Percentiles rank a stretch among this genome's conserved stretches.
Evolutionary conservation across 1,284 basidiomycete species (phyloP).

Genomic region (Limonomyces culmigenus): DNA sequence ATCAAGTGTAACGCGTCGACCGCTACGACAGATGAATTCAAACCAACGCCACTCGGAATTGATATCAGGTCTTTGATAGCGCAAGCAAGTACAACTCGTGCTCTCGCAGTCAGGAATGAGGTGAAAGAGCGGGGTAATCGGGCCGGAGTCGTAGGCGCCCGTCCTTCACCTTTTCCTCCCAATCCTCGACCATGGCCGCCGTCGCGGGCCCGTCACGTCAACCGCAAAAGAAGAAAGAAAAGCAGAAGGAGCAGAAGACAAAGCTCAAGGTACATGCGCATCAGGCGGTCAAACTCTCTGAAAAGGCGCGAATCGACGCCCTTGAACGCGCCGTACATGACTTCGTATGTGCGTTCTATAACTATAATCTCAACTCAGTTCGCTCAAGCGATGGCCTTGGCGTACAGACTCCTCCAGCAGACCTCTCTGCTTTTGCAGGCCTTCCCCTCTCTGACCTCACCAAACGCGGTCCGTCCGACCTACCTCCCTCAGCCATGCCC

Average conservation of each 20-base stretch:
- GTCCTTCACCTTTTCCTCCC: too few species aligned
- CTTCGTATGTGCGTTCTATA: slow-evolving; percentile 41
- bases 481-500: neutral
- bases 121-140: too few species aligned
- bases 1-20: too few species aligned
- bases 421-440: slow-evolving; percentile 38
- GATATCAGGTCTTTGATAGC: too few species aligned
- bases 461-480: slow-evolving; percentile 36
- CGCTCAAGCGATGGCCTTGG: slow-evolving; percentile 6
- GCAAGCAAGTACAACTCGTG: too few species aligned
- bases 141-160: too few species aligned
- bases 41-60: too few species aligned
- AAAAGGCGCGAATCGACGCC: slow-evolving; percentile 34
- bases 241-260: neutral
- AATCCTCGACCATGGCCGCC: too few species aligned
- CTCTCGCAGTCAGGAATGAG: too few species aligned
- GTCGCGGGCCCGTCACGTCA: neutral
- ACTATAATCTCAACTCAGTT: slow-evolving; percentile 7
- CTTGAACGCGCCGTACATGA: slow-evolving; percentile 34
- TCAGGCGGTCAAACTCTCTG: slow-evolving; percentile 25
- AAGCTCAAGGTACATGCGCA: neutral
- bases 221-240: neutral
- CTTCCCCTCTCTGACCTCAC: slow-evolving; percentile 56
- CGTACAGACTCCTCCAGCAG: slow-evolving; percentile 27
- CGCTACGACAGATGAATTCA: too few species aligned